These are phyloP conservation scores for Eutrema heterophyllum DNA, from an alignment of 345 rosid genomes.

Conservation along the genomic window DNA sequence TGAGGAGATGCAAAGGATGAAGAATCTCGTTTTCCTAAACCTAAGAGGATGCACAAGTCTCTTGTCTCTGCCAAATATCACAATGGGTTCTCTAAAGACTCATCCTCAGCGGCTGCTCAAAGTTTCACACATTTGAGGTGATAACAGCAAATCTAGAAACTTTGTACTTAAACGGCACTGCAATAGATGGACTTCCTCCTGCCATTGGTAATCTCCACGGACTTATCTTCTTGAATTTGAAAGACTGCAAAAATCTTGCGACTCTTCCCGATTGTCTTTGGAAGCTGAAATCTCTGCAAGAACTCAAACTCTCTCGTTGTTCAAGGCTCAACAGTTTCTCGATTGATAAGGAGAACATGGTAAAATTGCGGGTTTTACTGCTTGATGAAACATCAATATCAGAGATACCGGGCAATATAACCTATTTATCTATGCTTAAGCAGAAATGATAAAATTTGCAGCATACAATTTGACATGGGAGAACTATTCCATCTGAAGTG, in stretches of 20 bases:
- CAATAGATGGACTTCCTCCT: conserved; percentile 17
- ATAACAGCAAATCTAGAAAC: not conserved
- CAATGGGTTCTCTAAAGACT: not conserved
- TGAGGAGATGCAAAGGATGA: not conserved
- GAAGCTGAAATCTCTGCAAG: conserved; percentile 10
- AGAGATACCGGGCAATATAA: not conserved
- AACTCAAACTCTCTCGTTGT: conserved; percentile 18
- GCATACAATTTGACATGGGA: not conserved
- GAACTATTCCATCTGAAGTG: not conserved
- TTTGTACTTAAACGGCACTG: conserved; percentile 5
- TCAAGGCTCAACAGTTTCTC: not conserved
- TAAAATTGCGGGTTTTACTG: not conserved
- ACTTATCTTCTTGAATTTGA: conserved; percentile 7
- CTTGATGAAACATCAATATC: conserved; percentile 7
- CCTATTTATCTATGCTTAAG: conserved; percentile 17
- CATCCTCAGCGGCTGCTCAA: conserved; percentile 24
- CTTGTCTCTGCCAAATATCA: not conserved
- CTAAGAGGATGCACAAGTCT: conserved; percentile 22
- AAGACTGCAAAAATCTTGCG: not conserved
- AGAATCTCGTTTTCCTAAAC: not conserved
- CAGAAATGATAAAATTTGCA: not conserved
- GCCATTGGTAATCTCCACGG: not conserved
- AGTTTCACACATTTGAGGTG: not conserved
- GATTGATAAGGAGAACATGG: too few species aligned
- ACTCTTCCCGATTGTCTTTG: conserved; percentile 13